Evolutionary conservation across 78 protist species (phyloP).

Genomic region (Dictyostelium citrinum): DNA sequence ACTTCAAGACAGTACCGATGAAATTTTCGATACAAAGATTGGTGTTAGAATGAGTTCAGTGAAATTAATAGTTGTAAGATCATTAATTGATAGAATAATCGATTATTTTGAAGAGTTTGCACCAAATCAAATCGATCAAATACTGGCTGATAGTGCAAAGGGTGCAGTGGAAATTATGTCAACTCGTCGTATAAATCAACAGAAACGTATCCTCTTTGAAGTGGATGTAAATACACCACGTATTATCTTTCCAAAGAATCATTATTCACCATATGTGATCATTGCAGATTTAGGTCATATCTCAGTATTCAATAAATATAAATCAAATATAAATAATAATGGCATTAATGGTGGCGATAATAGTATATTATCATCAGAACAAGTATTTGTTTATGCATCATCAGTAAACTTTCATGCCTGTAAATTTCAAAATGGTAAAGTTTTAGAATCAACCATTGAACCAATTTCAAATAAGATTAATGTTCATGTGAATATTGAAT

Average conservation of each 20-base stretch:
- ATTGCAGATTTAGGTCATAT: constrained; percentile 71
- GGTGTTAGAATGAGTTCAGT: constrained; percentile 71
- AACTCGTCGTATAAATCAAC: constrained; percentile 11
- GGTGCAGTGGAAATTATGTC: constrained; percentile 50
- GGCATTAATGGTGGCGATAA: neutral
- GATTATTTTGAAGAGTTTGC: constrained; percentile 66
- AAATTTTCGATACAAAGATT: constrained; percentile 31
- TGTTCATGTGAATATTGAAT: constrained; percentile 23
- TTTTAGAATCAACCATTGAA: constrained; percentile 10
- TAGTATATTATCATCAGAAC: neutral
- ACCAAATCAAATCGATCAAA: constrained; percentile 18
- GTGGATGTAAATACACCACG: constrained; percentile 52
- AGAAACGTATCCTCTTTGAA: constrained; percentile 37
- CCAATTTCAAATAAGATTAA: constrained; percentile 45
- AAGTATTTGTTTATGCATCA: constrained; percentile 52
- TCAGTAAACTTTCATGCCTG: constrained; percentile 51
- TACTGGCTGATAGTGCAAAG: constrained; percentile 54
- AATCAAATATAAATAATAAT: neutral
- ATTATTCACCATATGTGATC: constrained; percentile 24
- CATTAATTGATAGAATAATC: constrained; percentile 3
- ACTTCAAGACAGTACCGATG: neutral
- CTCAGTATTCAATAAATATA: constrained; percentile 10
- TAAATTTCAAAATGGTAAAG: constrained; percentile 28
- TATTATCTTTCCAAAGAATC: constrained; percentile 59
- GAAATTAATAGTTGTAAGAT: constrained; percentile 12